Evolutionary conservation across 306 rosid genomes (phyloP).

Genomic region (Dryas alaskensis): DNA sequence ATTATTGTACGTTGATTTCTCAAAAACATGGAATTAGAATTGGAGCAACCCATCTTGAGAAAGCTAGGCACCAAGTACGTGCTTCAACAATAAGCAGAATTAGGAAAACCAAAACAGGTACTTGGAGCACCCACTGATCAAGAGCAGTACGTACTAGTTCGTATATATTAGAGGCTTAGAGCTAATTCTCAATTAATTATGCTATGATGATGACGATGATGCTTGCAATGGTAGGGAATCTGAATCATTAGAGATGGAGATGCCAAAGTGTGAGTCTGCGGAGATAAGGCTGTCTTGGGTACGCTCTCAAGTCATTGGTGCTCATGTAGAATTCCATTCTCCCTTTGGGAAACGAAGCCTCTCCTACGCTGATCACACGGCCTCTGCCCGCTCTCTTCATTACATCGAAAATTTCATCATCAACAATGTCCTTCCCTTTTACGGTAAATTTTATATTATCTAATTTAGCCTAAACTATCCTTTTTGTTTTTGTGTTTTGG

Average conservation of each 20-base stretch:
- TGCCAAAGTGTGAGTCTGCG: conserved; percentile 22
- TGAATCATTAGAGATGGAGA: conserved; percentile 29
- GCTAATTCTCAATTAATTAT: not conserved
- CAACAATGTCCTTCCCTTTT: conserved; percentile 69
- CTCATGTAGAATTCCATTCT: conserved; percentile 45
- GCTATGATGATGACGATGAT: not conserved
- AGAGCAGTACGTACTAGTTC: no score
- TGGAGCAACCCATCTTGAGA: conserved; percentile 20
- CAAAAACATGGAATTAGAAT: conserved; percentile 16
- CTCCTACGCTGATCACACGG: conserved; percentile 85
- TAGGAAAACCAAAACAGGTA: not conserved
- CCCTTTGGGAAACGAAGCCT: conserved; percentile 57
- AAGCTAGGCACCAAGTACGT: not conserved
- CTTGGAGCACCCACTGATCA: no score
- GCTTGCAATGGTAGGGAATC: not conserved
- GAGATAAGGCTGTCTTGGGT: conserved; percentile 53
- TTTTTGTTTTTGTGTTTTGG: not conserved
- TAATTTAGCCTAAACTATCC: not conserved
- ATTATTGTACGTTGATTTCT: not conserved
- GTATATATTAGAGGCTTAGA: not conserved
- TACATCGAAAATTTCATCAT: conserved; percentile 58
- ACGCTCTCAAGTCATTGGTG: conserved; percentile 59
- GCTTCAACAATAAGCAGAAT: not conserved
- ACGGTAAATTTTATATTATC: not conserved
- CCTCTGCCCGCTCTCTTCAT: conserved; percentile 68